Evolutionary conservation across 2,329 filamentous ascomycete genomes (phyloP).

Genomic region (Microascus cirrosus): DNA sequence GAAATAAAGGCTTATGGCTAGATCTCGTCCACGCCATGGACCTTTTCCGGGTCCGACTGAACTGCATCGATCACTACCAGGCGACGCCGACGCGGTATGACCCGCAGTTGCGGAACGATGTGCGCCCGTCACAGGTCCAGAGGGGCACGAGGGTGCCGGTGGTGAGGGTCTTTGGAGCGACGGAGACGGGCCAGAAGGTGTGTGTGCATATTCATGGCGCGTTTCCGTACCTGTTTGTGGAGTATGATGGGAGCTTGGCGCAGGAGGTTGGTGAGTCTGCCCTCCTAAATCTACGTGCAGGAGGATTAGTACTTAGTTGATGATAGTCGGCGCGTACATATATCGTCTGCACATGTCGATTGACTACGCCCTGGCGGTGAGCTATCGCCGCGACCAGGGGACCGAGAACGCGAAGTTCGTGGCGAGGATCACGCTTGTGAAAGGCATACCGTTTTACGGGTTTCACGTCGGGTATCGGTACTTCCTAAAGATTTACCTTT

Average conservation of each 20-base stretch:
- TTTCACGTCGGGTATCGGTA: slow-evolving; percentile 86
- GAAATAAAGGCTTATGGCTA: not conserved
- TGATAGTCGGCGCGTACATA: slow-evolving; percentile 62
- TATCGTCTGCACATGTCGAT: slow-evolving; percentile 73
- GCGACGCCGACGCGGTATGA: slow-evolving; percentile 68
- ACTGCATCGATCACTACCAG: slow-evolving; percentile 95
- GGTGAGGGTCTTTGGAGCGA: slow-evolving; percentile 83
- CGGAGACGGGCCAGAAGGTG: slow-evolving; percentile 89
- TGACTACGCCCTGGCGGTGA: slow-evolving; percentile 78
- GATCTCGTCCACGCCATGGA: slow-evolving; percentile 24
- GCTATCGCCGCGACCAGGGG: slow-evolving; percentile 67
- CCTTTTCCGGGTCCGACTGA: slow-evolving; percentile 79
- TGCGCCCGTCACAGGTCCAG: slow-evolving; percentile 44
- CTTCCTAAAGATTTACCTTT: slow-evolving; percentile 90
- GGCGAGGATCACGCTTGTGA: slow-evolving; percentile 81
- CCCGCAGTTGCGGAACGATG: slow-evolving; percentile 60
- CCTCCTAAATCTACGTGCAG: not conserved
- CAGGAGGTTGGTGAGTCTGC: slow-evolving; percentile 52
- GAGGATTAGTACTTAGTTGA: not conserved
- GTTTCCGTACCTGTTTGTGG: slow-evolving; percentile 90
- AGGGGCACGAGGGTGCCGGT: slow-evolving; percentile 70
- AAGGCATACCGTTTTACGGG: slow-evolving; percentile 91
- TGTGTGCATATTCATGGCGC: slow-evolving; percentile 93
- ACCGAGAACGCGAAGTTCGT: slow-evolving; percentile 61
- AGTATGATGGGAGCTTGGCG: slow-evolving; percentile 62